Conservation (phyloP, 2,329 filamentous ascomycete species). For the Nemania sp. region DNA sequence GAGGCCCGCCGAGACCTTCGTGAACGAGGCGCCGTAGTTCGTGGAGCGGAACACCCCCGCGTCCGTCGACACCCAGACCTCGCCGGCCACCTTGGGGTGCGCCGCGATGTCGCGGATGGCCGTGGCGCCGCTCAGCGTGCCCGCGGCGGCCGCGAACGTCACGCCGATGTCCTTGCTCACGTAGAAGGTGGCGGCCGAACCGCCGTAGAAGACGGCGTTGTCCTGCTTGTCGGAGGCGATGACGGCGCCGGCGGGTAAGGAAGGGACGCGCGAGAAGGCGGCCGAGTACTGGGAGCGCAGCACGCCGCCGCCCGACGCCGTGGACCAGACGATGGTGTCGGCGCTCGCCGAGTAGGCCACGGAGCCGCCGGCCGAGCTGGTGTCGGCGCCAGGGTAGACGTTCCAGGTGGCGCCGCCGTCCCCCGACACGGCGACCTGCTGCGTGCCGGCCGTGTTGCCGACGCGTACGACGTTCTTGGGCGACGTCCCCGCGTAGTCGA, state of each 20-base stretch:
- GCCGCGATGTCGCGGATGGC: slow-evolving; percentile 60
- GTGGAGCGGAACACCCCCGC: slow-evolving; percentile 58
- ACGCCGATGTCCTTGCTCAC: slow-evolving; percentile 54
- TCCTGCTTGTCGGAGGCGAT: slow-evolving; percentile 61
- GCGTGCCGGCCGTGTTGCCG: slow-evolving; percentile 49
- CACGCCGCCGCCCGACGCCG: slow-evolving; percentile 47
- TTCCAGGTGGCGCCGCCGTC: slow-evolving; percentile 58
- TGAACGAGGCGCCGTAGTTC: slow-evolving; percentile 55
- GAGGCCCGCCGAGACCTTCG: slow-evolving; percentile 43
- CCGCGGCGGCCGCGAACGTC: slow-evolving; percentile 50
- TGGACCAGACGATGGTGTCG: slow-evolving; percentile 55
- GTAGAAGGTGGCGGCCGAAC: slow-evolving; percentile 52
- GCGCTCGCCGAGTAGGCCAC: slow-evolving; percentile 57
- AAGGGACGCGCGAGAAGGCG: slow-evolving; percentile 51
- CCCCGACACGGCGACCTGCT: slow-evolving; percentile 53
- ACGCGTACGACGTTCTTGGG: slow-evolving; percentile 54
- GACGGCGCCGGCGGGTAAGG: slow-evolving; percentile 50
- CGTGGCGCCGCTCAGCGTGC: slow-evolving; percentile 46
- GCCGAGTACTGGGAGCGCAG: slow-evolving; percentile 48
- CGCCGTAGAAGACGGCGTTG: slow-evolving; percentile 58
- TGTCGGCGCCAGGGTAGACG: slow-evolving; percentile 52
- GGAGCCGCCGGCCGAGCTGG: slow-evolving; percentile 48
- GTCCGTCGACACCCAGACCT: slow-evolving; percentile 63
- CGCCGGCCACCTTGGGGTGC: slow-evolving; percentile 61
- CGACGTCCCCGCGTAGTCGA: slow-evolving; percentile 55